Evolutionary conservation across 2,329 filamentous ascomycete genomes (phyloP).

Genomic region (Xylariaceae sp.): DNA sequence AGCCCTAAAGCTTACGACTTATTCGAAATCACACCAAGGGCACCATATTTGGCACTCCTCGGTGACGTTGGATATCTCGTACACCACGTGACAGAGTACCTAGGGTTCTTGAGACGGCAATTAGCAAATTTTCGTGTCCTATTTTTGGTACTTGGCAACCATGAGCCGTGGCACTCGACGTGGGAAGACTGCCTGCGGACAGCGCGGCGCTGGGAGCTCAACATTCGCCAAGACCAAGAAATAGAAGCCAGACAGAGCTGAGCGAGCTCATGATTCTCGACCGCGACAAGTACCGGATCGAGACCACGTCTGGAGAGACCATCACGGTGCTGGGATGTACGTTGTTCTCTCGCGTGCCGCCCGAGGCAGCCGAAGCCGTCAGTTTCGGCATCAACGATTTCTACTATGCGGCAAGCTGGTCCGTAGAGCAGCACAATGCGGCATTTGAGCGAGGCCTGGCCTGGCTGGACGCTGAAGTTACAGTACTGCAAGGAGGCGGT

Average conservation of each 20-base stretch:
- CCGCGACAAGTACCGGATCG: constrained; percentile 20
- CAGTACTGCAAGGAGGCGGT: constrained; percentile 32
- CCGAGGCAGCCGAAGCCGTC: constrained; percentile 45
- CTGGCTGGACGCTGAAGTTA: constrained; percentile 50
- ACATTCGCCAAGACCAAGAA: constrained; percentile 26
- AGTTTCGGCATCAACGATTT: constrained; percentile 58
- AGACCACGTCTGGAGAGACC: constrained; percentile 41
- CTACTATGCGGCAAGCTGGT: constrained; percentile 51
- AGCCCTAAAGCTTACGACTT: constrained; percentile 53
- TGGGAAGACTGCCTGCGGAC: too few relatives aligned
- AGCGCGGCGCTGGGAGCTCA: too few relatives aligned
- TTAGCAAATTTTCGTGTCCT: constrained; percentile 55
- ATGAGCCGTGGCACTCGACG: constrained; percentile 56
- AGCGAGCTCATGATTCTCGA: constrained; percentile 51
- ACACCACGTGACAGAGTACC: constrained; percentile 49
- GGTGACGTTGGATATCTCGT: constrained; percentile 59
- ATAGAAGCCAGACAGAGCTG: constrained; percentile 29
- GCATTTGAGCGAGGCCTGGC: constrained; percentile 47
- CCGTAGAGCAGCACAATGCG: constrained; percentile 44
- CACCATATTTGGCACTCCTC: constrained; percentile 59
- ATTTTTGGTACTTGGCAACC: constrained; percentile 61
- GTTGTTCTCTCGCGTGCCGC: constrained; percentile 55
- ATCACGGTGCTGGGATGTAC: constrained; percentile 53
- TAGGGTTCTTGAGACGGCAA: constrained; percentile 54
- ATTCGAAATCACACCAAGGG: constrained; percentile 53